Evolutionary conservation across 148 eudicot genomes (phyloP).

Genomic region (Rhododendron mucronatum): DNA sequence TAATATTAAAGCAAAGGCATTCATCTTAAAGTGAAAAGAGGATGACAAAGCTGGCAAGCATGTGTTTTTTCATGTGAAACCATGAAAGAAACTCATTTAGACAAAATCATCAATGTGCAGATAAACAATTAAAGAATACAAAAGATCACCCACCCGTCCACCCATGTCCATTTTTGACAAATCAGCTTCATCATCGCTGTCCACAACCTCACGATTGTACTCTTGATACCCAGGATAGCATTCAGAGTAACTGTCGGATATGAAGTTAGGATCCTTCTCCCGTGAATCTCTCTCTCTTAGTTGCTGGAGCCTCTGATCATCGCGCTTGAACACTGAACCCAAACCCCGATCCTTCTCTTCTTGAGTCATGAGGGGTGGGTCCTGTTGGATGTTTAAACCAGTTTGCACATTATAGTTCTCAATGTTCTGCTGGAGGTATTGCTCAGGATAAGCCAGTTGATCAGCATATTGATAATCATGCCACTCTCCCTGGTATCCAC

Average conservation of each 20-base stretch:
- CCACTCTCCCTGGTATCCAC: slow-evolving; percentile 82
- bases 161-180: slow-evolving; percentile 99
- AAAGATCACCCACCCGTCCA: slow-evolving; percentile 68
- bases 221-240: slow-evolving; percentile 99
- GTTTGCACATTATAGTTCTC: slow-evolving; percentile 63
- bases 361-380: slow-evolving; percentile 90
- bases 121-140: background rate
- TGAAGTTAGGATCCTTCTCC: slow-evolving; percentile 96
- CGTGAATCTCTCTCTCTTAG: slow-evolving; percentile 89
- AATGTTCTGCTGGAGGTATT: slow-evolving; percentile 74
- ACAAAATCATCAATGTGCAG: background rate
- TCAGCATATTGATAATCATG: slow-evolving; percentile 92
- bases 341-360: slow-evolving; percentile 98
- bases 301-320: slow-evolving; percentile 87
- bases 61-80: background rate
- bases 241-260: slow-evolving; percentile 97
- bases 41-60: background rate
- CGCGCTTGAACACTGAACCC: slow-evolving; percentile 95
- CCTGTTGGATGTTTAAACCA: slow-evolving; percentile 43
- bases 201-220: slow-evolving; percentile 89
- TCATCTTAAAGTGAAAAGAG: background rate
- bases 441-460: slow-evolving; percentile 80
- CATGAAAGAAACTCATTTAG: background rate
- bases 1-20: background rate
- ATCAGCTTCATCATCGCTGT: slow-evolving; percentile 94